Evolutionary conservation across 768 basidiomycete species (phyloP), one percentile per base, ranked within the genome.

Genomic region (Krasilnikovozyma curviuscula): DNA sequence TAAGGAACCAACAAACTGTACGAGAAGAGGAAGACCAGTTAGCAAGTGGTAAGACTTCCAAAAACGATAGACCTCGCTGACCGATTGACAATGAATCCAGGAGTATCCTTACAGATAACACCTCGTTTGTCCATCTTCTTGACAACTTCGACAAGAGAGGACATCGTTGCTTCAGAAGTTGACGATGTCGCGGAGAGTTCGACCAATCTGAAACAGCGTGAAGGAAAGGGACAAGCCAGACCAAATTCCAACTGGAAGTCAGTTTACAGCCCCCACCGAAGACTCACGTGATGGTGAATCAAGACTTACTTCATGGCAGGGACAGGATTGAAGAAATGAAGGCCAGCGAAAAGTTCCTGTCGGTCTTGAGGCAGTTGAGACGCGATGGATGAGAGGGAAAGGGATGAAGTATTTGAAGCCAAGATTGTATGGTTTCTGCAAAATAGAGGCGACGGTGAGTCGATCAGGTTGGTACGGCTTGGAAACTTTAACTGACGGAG

Each of bases 61-160:
- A 13, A 16, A 12, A 25, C 14, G 7, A 24, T 29, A 10, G 23
- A 18, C 50, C 25, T 18, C 18, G 19, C 28, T n/a, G 67, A 49
- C 21, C 65, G 50, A 48, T 68, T 68, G 44, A 69, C 69, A 48
- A 70, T 68, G 57, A 69, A 69, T 54, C 68, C 68, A 30, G 68
- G 68, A 0, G 68, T 69, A 50, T 70, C 68, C 27, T 63, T 62
- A 57, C 67, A 68, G 5, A 55, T 57, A 12, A 70, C 68, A 1
- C 68, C 63, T 1, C 58, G 49, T 59, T 70, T 70, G 28, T 57
- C 55, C 65, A 69, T 66, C 43, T 56, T 41, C 29, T 57, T 44
- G 30, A 64, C 66, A 10, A 69, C 59, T n/a, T 59, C 63, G 14
- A 62, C 45, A 0, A 70, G 59, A 0, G 64, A 55, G 8, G 65